Evolutionary conservation across 495 filamentous ascomycete species (phyloP).

Genomic region (Annulohypoxylon bovei): DNA sequence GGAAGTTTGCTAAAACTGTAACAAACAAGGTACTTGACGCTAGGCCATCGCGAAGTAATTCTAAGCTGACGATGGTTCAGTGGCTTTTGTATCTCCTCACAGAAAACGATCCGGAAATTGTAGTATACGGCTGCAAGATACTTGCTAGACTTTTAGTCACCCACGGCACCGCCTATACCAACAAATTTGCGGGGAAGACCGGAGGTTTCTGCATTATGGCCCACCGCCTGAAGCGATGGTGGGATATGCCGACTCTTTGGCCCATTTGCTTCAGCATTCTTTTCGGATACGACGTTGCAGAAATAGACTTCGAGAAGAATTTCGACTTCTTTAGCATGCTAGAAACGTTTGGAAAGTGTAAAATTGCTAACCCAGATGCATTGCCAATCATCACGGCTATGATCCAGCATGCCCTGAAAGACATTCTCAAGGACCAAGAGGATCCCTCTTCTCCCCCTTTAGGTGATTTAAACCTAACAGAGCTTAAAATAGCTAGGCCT

Average conservation of each 20-base stretch:
- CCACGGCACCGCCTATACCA: conserved; percentile 80
- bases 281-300: conserved; percentile 81
- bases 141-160: conserved; percentile 84
- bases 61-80: conserved; percentile 63
- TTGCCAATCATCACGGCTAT: conserved; percentile 85
- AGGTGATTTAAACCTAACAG: conserved; percentile 32
- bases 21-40: conserved; percentile 84
- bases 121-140: conserved; percentile 84
- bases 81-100: conserved; percentile 95
- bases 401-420: conserved; percentile 81
- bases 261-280: conserved; percentile 88
- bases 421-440: conserved; percentile 69
- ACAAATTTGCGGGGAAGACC: conserved; percentile 84
- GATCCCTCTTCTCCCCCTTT: conserved; percentile 66
- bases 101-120: conserved; percentile 84
- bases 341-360: conserved; percentile 72
- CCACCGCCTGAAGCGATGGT: conserved; percentile 83
- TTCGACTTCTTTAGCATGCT: conserved; percentile 79
- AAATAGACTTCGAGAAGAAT: conserved; percentile 74
- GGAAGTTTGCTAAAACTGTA: conserved; percentile 91
- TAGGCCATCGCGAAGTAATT: conserved; percentile 29
- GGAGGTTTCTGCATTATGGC: conserved; percentile 88
- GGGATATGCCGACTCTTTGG: conserved; percentile 88
- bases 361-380: conserved; percentile 79
- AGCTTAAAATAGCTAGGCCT: conserved; percentile 20